Evolutionary conservation across 2,329 filamentous ascomycete genomes (phyloP).

Genomic region (Coniochaeta hoffmannii): DNA sequence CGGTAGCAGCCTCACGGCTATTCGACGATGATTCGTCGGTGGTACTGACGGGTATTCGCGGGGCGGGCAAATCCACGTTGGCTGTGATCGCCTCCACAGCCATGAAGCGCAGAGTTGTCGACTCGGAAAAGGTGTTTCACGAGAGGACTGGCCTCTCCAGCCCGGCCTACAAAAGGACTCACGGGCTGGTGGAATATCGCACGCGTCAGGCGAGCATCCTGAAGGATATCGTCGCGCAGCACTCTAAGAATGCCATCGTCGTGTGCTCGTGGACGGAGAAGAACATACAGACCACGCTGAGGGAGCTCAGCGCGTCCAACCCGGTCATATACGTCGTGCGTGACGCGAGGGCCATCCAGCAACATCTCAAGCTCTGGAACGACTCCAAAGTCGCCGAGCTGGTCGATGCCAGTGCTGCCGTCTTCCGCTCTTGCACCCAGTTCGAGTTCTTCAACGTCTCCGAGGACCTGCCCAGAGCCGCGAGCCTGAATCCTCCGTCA

Average conservation of each 20-base stretch:
- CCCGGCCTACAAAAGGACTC: slow-evolving; percentile 53
- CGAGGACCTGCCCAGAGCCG: slow-evolving; percentile 35
- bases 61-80: slow-evolving; percentile 68
- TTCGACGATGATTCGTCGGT: slow-evolving; percentile 61
- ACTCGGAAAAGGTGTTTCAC: slow-evolving; percentile 62
- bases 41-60: slow-evolving; percentile 64
- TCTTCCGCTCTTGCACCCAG: slow-evolving; percentile 62
- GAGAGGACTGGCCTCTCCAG: slow-evolving; percentile 55
- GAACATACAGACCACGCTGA: slow-evolving; percentile 50
- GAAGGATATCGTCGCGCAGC: slow-evolving; percentile 48
- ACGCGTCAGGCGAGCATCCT: slow-evolving; percentile 56
- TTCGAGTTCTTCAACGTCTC: slow-evolving; percentile 72
- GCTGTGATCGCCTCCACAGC: slow-evolving; percentile 69
- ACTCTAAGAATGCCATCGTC: slow-evolving; percentile 57
- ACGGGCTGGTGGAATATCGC: slow-evolving; percentile 56
- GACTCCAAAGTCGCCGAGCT: slow-evolving; percentile 49
- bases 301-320: slow-evolving; percentile 54
- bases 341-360: slow-evolving; percentile 56
- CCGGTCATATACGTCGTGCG: slow-evolving; percentile 66
- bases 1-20: not conserved
- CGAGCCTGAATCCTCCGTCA: slow-evolving; percentile 10
- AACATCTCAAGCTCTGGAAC: slow-evolving; percentile 51
- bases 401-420: slow-evolving; percentile 45
- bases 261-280: slow-evolving; percentile 67
- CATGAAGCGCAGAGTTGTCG: slow-evolving; percentile 60